Percentiles rank a stretch among this genome's conserved stretches.
Evolutionary conservation across 208 protist species (phyloP).

Genomic region (Leishmania amazonensis): DNA sequence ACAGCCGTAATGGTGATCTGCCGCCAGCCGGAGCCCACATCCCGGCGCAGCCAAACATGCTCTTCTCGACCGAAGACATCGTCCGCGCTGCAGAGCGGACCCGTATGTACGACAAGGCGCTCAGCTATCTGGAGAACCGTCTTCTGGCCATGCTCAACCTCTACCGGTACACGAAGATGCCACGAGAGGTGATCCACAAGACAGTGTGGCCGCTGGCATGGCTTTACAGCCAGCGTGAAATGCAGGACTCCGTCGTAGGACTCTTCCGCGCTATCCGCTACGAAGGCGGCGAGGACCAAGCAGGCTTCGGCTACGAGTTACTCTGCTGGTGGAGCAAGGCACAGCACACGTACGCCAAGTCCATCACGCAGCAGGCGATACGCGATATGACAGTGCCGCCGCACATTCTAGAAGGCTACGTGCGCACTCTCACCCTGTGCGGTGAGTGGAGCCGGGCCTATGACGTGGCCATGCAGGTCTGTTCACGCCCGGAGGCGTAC

Average conservation of each 20-base stretch:
- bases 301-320: slow-evolving; percentile 86
- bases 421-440: slow-evolving; percentile 88
- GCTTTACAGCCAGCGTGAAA: slow-evolving; percentile 91
- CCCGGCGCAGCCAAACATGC: slow-evolving; percentile 52
- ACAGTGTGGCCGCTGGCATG: slow-evolving; percentile 85
- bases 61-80: slow-evolving; percentile 88
- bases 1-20: slow-evolving; percentile 25
- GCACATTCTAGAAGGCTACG: slow-evolving; percentile 72
- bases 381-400: slow-evolving; percentile 38
- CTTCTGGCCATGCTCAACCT: slow-evolving; percentile 60
- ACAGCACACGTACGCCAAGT: slow-evolving; percentile 74
- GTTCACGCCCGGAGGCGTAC: slow-evolving; percentile 27
- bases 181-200: slow-evolving; percentile 75
- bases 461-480: slow-evolving; percentile 54
- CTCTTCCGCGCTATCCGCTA: slow-evolving; percentile 86
- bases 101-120: slow-evolving; percentile 90
- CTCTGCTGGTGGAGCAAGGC: slow-evolving; percentile 88
- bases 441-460: slow-evolving; percentile 84
- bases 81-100: slow-evolving; percentile 81
- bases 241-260: slow-evolving; percentile 91
- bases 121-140: slow-evolving; percentile 87
- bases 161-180: slow-evolving; percentile 74
- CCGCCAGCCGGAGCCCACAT: slow-evolving; percentile 35
- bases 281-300: slow-evolving; percentile 71
- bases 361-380: slow-evolving; percentile 41